phyloP scores from a whole-genome alignment of 2,329 filamentous ascomycete species.

The Alternaria triticimaculans region DNA sequence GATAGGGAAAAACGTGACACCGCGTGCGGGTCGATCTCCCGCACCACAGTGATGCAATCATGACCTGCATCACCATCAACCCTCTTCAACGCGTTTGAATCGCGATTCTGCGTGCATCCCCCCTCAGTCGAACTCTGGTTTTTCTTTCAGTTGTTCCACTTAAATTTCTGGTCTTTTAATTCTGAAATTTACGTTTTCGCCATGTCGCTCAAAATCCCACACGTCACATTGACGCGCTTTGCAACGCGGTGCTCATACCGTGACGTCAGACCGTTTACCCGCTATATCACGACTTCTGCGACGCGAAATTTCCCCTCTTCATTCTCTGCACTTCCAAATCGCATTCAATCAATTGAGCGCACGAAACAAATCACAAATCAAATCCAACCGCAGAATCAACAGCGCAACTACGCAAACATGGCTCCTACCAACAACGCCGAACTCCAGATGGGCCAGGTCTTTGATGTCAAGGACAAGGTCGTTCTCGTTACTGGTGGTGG shows the following conservation, averaged over 20 bases:
- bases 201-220: conserved; percentile 6
- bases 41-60: conserved; percentile 14
- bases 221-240: conserved; percentile 32
- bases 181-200: neutral
- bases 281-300: conserved; percentile 23
- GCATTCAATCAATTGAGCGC: conserved; percentile 15
- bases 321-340: conserved; percentile 1
- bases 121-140: neutral
- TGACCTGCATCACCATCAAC: neutral
- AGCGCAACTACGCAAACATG: conserved; percentile 35
- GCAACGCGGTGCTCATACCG: conserved; percentile 15
- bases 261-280: conserved; percentile 36
- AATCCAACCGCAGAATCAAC: conserved; percentile 11
- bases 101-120: neutral
- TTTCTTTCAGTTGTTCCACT: neutral
- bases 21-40: conserved; percentile 5
- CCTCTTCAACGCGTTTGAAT: conserved; percentile 1
- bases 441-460: conserved; percentile 41
- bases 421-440: conserved; percentile 41
- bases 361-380: conserved; percentile 23
- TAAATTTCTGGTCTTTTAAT: neutral
- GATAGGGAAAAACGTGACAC: conserved; percentile 10
- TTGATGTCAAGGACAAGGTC: conserved; percentile 49
- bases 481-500: conserved; percentile 56
- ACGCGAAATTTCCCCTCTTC: conserved; percentile 4